Conservation (phyloP, 495 filamentous ascomycete genomes). For the Podospora appendiculata region DNA sequence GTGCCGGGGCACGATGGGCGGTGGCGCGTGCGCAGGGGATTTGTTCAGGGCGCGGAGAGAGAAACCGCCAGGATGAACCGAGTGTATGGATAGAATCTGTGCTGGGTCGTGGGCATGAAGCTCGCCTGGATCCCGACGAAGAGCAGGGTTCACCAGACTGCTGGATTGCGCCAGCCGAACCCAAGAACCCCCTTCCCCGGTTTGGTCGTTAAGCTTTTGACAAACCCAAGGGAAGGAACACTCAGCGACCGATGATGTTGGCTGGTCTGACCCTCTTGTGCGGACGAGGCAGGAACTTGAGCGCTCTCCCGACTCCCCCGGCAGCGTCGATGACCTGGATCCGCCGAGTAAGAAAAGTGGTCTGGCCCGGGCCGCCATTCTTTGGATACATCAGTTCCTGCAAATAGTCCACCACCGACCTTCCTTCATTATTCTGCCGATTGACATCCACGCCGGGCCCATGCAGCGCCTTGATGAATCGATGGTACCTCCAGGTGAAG, state of each 20-base stretch:
- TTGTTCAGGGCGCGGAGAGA: too few species aligned
- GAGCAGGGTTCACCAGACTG: too few species aligned
- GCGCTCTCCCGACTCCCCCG: constrained; percentile 3
- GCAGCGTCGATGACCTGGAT: constrained; percentile 7
- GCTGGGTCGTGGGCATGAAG: too few species aligned
- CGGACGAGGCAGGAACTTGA: constrained; percentile 11
- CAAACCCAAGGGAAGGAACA: neutral
- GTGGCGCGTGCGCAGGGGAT: too few species aligned
- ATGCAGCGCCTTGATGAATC: constrained; percentile 9
- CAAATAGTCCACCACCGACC: constrained; percentile 9
- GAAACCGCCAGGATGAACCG: too few species aligned
- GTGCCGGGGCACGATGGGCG: too few species aligned
- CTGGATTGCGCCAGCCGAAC: too few species aligned
- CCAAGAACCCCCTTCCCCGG: too few species aligned
- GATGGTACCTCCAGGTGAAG: constrained; percentile 12
- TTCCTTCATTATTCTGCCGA: constrained; percentile 7
- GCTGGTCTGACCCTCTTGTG: neutral
- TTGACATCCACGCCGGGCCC: constrained; percentile 12
- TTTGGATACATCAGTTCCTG: constrained; percentile 7
- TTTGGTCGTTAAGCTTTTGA: too few species aligned
- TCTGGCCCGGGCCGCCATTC: neutral
- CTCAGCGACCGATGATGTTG: neutral
- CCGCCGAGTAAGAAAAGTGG: constrained; percentile 10
- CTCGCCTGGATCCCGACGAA: too few species aligned
- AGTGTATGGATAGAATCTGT: too few species aligned